phyloP scores from a whole-genome alignment of 2,329 filamentous ascomycete genomes.

The Talaromyces sp. region DNA sequence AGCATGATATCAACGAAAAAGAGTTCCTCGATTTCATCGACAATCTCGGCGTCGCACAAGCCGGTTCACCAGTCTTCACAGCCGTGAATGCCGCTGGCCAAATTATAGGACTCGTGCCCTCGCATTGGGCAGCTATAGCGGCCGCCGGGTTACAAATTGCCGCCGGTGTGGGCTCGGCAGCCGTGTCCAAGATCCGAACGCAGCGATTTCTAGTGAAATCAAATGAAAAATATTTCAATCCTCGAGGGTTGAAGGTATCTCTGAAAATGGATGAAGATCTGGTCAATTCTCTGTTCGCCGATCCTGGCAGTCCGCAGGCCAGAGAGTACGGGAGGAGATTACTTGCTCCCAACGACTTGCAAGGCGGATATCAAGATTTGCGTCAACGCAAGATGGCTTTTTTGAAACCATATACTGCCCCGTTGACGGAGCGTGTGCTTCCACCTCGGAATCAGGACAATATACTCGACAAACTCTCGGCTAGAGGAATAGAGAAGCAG shows the following conservation, averaged over 20 bases:
- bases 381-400: conserved; percentile 7
- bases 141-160: conserved; percentile 1
- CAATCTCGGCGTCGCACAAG: conserved; percentile 13
- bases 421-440: neutral
- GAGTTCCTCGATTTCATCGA: conserved; percentile 18
- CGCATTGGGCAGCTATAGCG: conserved; percentile 12
- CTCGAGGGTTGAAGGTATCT: conserved; percentile 1
- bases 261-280: conserved; percentile 11
- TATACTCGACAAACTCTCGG: conserved; percentile 5
- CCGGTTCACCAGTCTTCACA: conserved; percentile 14
- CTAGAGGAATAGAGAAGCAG: neutral
- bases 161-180: conserved; percentile 3
- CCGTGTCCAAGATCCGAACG: conserved; percentile 2
- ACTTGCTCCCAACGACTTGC: neutral
- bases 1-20: conserved; percentile 9
- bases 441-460: conserved; percentile 5
- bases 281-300: neutral
- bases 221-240: conserved; percentile 7
- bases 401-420: neutral
- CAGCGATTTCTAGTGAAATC: conserved; percentile 1
- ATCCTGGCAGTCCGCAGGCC: neutral
- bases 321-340: neutral
- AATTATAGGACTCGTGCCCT: conserved; percentile 15
- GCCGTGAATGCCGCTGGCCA: conserved; percentile 8
- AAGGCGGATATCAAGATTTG: neutral